A percentile compares a stretch with the other conserved stretches of the same genome.
phyloP scores from a whole-genome alignment of 2,329 filamentous ascomycete genomes.

The Botryotinia narcissicola region DNA sequence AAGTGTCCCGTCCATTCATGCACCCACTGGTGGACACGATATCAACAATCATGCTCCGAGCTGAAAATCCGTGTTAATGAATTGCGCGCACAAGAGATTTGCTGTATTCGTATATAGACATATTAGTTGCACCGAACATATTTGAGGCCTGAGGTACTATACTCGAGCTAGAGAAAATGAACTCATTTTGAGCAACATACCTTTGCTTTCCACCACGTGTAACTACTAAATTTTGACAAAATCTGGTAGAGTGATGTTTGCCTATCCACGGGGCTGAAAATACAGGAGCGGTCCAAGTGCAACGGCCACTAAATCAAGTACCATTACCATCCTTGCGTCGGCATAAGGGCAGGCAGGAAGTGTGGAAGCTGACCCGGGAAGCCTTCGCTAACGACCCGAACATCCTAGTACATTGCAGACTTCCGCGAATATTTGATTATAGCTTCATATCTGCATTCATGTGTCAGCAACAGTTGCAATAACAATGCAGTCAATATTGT shows the following conservation, averaged over 20 bases:
- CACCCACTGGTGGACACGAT: neutral
- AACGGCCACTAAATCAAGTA: conserved; percentile 13
- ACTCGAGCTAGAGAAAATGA: neutral
- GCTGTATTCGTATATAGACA: neutral
- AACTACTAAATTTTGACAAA: neutral
- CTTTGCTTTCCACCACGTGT: neutral
- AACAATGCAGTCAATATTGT: neutral
- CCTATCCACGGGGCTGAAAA: neutral
- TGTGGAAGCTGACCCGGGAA: conserved; percentile 16
- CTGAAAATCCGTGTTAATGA: neutral
- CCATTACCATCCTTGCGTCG: conserved; percentile 13
- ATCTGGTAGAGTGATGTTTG: neutral
- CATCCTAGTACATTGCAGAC: neutral
- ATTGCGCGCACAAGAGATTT: neutral
- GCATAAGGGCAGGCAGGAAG: conserved; percentile 2
- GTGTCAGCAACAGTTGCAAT: neutral
- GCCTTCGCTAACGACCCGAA: conserved; percentile 7
- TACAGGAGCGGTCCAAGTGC: neutral
- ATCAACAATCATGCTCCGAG: neutral
- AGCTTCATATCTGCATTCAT: neutral
- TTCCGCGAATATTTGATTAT: neutral
- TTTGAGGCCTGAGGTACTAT: neutral
- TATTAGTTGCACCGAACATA: neutral
- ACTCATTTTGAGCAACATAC: neutral
- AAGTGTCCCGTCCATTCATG: too few relatives aligned